A percentile compares a stretch with the other conserved stretches of the same genome.
These are phyloP conservation scores for Blumeriella jaapii DNA, from an alignment of 2,329 filamentous ascomycete species.

Conservation along the genomic window DNA sequence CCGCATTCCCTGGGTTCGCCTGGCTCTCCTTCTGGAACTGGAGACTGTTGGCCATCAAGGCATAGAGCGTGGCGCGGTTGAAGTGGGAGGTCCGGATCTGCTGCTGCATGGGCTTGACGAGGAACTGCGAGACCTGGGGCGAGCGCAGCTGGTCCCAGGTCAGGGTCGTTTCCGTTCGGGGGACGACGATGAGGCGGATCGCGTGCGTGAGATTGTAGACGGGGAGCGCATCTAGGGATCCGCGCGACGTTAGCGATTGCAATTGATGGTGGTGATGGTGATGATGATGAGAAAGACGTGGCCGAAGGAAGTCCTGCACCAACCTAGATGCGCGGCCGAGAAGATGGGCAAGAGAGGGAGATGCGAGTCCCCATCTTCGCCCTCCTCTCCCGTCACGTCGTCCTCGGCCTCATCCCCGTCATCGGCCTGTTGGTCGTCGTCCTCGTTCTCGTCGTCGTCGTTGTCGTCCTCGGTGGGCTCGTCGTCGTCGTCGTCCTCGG, in stretches of 20 bases:
- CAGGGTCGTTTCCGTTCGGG: conserved; percentile 81
- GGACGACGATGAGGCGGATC: conserved; percentile 72
- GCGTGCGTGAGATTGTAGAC: conserved; percentile 86
- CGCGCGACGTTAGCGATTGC: not conserved
- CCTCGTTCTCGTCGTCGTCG: conserved; percentile 11
- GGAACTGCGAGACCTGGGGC: conserved; percentile 91
- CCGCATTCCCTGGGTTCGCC: conserved; percentile 70
- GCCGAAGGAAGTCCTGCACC: no score
- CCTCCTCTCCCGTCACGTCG: conserved; percentile 29
- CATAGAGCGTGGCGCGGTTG: conserved; percentile 76
- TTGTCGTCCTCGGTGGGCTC: conserved; percentile 32
- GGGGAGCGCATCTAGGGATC: conserved; percentile 64
- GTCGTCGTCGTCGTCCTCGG: conserved; percentile 43
- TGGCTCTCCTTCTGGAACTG: conserved; percentile 87
- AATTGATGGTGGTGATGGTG: not conserved
- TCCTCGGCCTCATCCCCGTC: conserved; percentile 27
- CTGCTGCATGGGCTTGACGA: conserved; percentile 90
- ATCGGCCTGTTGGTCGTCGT: conserved; percentile 21
- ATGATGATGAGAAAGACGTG: conserved; percentile 18
- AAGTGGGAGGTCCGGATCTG: conserved; percentile 77
- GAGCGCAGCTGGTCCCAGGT: conserved; percentile 92
- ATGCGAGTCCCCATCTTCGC: conserved; percentile 29
- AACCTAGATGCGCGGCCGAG: conserved; percentile 65
- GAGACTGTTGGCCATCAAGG: conserved; percentile 83
- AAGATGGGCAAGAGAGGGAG: conserved; percentile 63